These are phyloP conservation scores for Cardamine chenopodiifolia DNA, from an alignment of 345 rosid species.

Conservation along the genomic window DNA sequence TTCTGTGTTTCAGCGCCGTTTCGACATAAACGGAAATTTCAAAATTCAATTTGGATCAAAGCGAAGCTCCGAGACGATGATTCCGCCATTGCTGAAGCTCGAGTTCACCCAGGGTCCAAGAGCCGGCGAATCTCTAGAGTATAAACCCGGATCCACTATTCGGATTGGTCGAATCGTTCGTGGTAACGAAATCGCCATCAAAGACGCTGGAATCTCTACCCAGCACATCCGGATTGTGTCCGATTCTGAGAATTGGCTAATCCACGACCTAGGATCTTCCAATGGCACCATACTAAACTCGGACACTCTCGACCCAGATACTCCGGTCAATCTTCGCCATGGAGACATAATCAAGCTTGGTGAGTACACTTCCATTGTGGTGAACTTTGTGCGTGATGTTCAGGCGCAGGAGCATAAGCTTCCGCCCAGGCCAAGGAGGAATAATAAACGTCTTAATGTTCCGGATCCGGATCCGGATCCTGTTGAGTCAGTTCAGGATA, in stretches of 20 bases:
- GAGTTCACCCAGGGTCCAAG: constrained; percentile 64
- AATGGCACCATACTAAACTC: constrained; percentile 77
- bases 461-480: constrained; percentile 32
- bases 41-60: constrained; percentile 12
- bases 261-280: constrained; percentile 77
- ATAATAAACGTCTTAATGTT: constrained; percentile 39
- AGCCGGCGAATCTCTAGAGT: constrained; percentile 63
- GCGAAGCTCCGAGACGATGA: constrained; percentile 40
- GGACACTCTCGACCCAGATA: constrained; percentile 44
- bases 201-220: constrained; percentile 80
- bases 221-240: constrained; percentile 67
- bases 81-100: constrained; percentile 52
- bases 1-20: background rate
- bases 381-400: constrained; percentile 38
- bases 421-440: constrained; percentile 47
- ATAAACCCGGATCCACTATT: constrained; percentile 50
- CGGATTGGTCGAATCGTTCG: constrained; percentile 73
- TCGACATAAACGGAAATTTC: constrained; percentile 3
- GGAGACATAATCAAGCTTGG: constrained; percentile 80
- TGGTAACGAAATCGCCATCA: constrained; percentile 69
- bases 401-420: constrained; percentile 26
- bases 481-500: constrained; percentile 15
- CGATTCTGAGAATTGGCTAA: constrained; percentile 64
- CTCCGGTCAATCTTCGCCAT: constrained; percentile 50
- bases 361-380: constrained; percentile 60